These are phyloP conservation scores for Petunia secreta DNA, from an alignment of 257 asterid genomes.

Conservation along the genomic window DNA sequence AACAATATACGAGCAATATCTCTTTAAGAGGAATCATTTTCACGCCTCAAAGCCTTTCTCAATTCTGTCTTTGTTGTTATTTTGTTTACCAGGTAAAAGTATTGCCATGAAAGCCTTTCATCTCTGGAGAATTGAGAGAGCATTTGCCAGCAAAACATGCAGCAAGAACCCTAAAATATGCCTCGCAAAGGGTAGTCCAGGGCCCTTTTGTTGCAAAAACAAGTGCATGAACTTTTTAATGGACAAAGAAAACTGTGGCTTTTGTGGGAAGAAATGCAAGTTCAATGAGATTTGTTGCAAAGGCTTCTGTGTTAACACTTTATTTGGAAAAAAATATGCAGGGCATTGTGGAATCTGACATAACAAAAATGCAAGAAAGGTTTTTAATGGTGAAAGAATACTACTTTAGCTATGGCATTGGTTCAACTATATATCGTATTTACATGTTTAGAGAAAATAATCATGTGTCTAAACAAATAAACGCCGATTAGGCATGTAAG, in stretches of 20 bases:
- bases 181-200: conserved; percentile 50
- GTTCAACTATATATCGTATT: background rate
- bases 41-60: no score
- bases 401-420: background rate
- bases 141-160: conserved; percentile 44
- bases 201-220: conserved; percentile 66
- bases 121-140: background rate
- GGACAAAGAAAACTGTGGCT: conserved; percentile 62
- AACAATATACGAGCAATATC: no score
- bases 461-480: conserved; percentile 1
- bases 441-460: background rate
- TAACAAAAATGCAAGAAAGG: conserved; percentile 45
- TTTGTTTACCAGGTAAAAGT: background rate
- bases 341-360: conserved; percentile 66
- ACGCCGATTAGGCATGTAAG: background rate
- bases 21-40: no score
- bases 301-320: conserved; percentile 61
- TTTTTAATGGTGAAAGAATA: background rate
- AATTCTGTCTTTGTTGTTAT: no score
- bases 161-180: conserved; percentile 54
- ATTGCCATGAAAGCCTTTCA: background rate
- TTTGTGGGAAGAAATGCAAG: conserved; percentile 60
- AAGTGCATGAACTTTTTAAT: conserved; percentile 47
- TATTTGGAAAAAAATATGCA: conserved; percentile 28
- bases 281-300: conserved; percentile 61